These are phyloP conservation scores for Yamadazyma jaroonii DNA, from an alignment of 1,139 yeast genomes.

Conservation along the genomic window DNA sequence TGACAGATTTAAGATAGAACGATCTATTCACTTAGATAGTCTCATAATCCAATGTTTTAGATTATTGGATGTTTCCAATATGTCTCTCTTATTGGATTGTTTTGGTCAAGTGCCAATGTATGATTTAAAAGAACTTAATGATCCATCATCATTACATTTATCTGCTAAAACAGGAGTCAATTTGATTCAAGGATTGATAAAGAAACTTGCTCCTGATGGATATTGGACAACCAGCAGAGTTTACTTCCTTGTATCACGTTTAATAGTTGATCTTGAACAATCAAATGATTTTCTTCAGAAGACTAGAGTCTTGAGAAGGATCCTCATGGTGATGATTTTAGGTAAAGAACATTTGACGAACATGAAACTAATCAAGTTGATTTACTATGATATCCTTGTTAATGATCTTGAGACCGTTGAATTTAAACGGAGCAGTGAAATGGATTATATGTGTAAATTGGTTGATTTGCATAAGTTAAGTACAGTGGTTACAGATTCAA, in stretches of 20 bases:
- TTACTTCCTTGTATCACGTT: neutral
- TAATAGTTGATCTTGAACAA: neutral
- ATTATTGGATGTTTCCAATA: conserved; percentile 37
- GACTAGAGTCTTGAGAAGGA: neutral
- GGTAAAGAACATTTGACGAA: neutral
- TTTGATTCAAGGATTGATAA: neutral
- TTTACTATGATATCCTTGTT: neutral
- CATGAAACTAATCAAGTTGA: neutral
- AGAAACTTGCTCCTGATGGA: neutral
- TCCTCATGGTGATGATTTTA: neutral
- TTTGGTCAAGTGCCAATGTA: neutral
- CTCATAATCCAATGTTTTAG: conserved; percentile 27
- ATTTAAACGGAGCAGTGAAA: neutral
- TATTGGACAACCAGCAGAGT: neutral
- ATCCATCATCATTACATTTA: neutral
- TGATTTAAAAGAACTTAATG: conserved; percentile 10
- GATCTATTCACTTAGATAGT: conserved; percentile 18
- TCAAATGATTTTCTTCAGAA: neutral
- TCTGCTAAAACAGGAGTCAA: neutral
- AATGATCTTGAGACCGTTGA: neutral
- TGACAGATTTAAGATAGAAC: conserved; percentile 13
- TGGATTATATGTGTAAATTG: neutral
- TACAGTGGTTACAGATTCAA: neutral
- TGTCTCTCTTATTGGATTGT: conserved; percentile 1
- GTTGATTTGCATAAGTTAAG: neutral